Base-by-base conservation (phyloP, 169 alveolate species). In the Amoebophrya sp. region DNA sequence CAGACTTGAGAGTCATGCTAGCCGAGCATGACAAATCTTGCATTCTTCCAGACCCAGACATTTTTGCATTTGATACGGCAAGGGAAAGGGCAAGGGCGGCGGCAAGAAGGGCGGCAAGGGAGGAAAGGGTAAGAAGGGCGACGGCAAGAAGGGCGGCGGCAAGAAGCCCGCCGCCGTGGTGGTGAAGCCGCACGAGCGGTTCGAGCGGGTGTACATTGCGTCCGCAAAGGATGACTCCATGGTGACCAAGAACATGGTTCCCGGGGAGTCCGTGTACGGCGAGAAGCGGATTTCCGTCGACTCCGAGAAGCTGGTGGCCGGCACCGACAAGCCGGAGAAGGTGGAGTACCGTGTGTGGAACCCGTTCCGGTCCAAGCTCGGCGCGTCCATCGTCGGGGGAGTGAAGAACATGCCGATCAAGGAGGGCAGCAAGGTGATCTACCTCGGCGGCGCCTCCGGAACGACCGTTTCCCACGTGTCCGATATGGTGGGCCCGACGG, bases 301-400 rank as follows among this genome's bases (percentile, higher is more conserved):
- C 39, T 25, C 83, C 39, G 83, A 66, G 32, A n/a, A 18, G 35
- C 83, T 66, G 32, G 83, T 66, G 32, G 83, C 29, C 1, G 83
- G 83, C 83, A n/a, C 83, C 35, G 54, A 41, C 12, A 66, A 66
- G 83, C 83, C 83, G 35, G 83, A 66, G 83, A 66, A 66, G 83
- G 41, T 97, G 10, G 99, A 99, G 94, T 99, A 99, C 94, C 96
- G 99, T 92, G 98, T 98, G 77, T 99, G 99, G 99, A 98, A 99
- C 93, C 99, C 99, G 0, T 98, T 98, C 95, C 96, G 99, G 89
- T 99, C 99, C 3, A 99, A 99, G 97, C 95, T 99, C 40, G 99
- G 99, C 35, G 99, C 99, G 18, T 97, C 99, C 32, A 96, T 99
- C 83, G 97, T 98, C 93, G 99, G 99, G 88, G 99, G 99, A 47